These are phyloP conservation scores for Neurospora sp. DNA, from an alignment of 495 filamentous ascomycete genomes.

Conservation along the genomic window DNA sequence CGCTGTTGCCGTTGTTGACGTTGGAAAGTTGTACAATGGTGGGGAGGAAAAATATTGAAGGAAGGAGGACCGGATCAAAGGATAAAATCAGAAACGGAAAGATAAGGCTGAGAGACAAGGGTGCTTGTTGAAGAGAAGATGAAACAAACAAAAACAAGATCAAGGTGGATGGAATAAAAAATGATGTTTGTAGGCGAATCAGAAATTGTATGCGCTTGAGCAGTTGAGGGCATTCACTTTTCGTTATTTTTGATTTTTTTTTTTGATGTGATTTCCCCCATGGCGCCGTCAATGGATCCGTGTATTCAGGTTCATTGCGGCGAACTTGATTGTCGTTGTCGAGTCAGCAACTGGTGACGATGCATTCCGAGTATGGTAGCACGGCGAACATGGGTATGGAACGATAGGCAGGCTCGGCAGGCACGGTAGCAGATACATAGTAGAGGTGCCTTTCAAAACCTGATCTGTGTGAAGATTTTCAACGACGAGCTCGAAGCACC, in stretches of 20 bases:
- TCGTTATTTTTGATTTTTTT: background rate
- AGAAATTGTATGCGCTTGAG: background rate
- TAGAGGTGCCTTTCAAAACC: background rate
- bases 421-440: background rate
- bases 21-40: background rate
- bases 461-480: background rate
- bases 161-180: background rate
- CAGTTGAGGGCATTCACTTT: background rate
- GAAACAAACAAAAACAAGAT: background rate
- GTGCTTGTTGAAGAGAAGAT: background rate
- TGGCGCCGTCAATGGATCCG: background rate
- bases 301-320: background rate
- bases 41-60: background rate
- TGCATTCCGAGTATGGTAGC: background rate
- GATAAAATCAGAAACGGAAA: background rate
- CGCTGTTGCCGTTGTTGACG: background rate
- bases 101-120: background rate
- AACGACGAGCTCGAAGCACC: background rate
- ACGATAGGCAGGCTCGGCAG: background rate
- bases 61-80: background rate
- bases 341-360: background rate
- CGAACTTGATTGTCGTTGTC: background rate
- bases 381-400: background rate
- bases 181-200: background rate
- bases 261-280: background rate